phyloP scores from a whole-genome alignment of 2,329 filamentous ascomycete genomes.

The Coniochaeta hoffmannii region DNA sequence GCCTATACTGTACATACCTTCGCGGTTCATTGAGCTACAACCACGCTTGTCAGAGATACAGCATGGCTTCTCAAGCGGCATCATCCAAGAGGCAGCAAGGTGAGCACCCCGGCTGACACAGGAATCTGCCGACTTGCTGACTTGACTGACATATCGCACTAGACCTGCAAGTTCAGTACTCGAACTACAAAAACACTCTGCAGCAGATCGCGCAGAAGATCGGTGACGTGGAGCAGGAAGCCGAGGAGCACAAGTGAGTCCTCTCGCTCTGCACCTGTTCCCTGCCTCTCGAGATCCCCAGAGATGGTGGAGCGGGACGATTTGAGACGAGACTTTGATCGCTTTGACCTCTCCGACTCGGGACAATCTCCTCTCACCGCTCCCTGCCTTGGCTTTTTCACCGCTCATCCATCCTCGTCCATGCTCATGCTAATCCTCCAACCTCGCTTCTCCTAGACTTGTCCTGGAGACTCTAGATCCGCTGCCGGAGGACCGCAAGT shows the following conservation, averaged over 20 bases:
- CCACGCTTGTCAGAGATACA: no score
- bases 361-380: slow-evolving; percentile 28
- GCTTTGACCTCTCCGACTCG: not conserved
- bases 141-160: slow-evolving; percentile 4
- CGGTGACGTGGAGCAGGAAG: slow-evolving; percentile 93
- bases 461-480: slow-evolving; percentile 88
- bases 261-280: slow-evolving; percentile 11
- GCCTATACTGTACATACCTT: no score
- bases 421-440: slow-evolving; percentile 18
- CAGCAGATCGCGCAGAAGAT: slow-evolving; percentile 95
- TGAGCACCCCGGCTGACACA: no score
- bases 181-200: slow-evolving; percentile 68
- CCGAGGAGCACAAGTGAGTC: slow-evolving; percentile 93
- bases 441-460: slow-evolving; percentile 63
- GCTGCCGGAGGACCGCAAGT: slow-evolving; percentile 79
- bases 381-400: slow-evolving; percentile 15
- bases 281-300: not conserved
- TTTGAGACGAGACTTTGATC: not conserved
- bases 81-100: slow-evolving; percentile 70
- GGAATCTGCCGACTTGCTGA: no score
- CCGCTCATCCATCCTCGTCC: slow-evolving; percentile 6
- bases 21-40: no score
- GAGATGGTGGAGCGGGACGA: not conserved
- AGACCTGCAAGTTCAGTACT: slow-evolving; percentile 78
- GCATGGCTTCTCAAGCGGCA: slow-evolving; percentile 45